Base-by-base conservation (phyloP, 441 rosid genomes). In the Pelargonium myrrhifolium region DNA sequence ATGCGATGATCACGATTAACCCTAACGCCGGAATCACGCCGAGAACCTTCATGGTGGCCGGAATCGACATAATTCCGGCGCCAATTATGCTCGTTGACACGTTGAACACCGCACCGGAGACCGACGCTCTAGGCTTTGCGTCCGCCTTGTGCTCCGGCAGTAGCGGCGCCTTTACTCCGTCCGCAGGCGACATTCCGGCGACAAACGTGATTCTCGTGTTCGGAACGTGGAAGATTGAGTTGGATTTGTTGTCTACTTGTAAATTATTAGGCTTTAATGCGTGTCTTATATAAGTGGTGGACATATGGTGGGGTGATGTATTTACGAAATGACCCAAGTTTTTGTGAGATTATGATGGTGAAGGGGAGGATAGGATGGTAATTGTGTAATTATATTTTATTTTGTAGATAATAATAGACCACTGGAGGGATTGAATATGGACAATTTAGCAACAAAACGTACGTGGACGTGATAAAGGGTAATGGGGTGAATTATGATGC, bases 21-120 rank as follows among this genome's bases (percentile, higher is more conserved):
- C 71, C 35, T 1, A 93, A 75, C 21, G 94, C 92, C 15, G 97
- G 97, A 26, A 87, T 68, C 0, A 86, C 84, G 1, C 98, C 98
- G 0, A 93, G 78, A 20, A 90, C 94, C 78, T 81, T 90, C 4
- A 87, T 64, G 0, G 98, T 86, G 7, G 90, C 96, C 1, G 98
- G 96, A 28, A 90, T 83, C 1, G 98, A 84, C 98, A 93, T 93
- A 15, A 90, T 93, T 6, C 97, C 97, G 0, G 97, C 97, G 9
- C 98, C 97, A 24, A 93, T 76, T 12, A 86, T 84, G 74, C 82
- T 87, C 0, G 96, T 93, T 0, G 98, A 83, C 37, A 93, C 88
- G 64, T 90, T 93, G 74, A 93, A 90, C 67, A 90, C 87, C 0
- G 91, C 96, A 3, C 98, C 93, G 0, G 82, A 53, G 3, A 87